These are phyloP conservation scores for Neoboletus magnificus DNA, from an alignment of 768 basidiomycete species.

Conservation along the genomic window DNA sequence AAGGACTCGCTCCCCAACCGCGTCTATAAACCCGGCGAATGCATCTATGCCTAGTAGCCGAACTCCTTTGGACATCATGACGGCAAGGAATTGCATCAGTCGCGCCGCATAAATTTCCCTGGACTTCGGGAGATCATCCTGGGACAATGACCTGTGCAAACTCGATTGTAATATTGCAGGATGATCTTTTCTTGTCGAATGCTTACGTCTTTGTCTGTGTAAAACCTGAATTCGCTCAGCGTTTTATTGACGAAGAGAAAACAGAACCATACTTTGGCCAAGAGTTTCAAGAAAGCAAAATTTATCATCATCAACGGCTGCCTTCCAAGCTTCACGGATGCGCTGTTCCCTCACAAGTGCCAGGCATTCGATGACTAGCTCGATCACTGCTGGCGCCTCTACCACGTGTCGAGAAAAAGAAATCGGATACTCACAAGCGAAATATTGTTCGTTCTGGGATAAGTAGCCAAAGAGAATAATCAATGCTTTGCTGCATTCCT, in stretches of 20 bases:
- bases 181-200: not conserved
- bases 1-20: conserved; percentile 14
- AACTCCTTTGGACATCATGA: conserved; percentile 22
- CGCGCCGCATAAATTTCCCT: conserved; percentile 11
- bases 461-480: conserved; percentile 24
- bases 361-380: conserved; percentile 19
- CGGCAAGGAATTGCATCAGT: conserved; percentile 25
- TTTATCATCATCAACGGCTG: conserved; percentile 8
- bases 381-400: conserved; percentile 15
- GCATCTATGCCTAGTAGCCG: conserved; percentile 1
- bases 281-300: conserved; percentile 14
- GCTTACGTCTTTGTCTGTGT: conserved; percentile 16
- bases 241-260: not conserved
- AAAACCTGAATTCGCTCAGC: conserved; percentile 15
- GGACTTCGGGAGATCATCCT: not conserved
- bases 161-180: not conserved
- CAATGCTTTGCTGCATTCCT: conserved; percentile 30
- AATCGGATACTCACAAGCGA: conserved; percentile 13
- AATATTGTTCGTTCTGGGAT: conserved; percentile 19
- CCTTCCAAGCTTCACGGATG: conserved; percentile 22
- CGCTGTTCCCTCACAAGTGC: conserved; percentile 8
- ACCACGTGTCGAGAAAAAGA: not conserved
- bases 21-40: conserved; percentile 12
- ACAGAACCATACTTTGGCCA: conserved; percentile 17
- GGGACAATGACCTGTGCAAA: conserved; percentile 15